Conservation (phyloP, 2,329 filamentous ascomycete species). For the Pestalotiopsis sp. region DNA sequence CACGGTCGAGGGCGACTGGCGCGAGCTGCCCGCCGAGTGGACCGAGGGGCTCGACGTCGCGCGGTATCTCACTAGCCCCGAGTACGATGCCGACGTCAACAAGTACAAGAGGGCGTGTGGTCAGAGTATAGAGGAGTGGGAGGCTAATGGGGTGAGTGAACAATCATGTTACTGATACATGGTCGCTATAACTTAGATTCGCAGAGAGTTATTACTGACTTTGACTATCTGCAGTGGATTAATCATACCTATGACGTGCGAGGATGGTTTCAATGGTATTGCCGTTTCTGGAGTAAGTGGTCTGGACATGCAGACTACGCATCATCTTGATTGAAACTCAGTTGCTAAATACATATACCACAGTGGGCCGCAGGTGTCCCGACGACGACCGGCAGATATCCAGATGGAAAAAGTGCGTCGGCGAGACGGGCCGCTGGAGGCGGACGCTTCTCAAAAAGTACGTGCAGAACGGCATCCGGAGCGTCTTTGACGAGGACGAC, state of each 20-base stretch:
- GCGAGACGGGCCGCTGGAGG: conserved; percentile 51
- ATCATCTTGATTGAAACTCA: neutral
- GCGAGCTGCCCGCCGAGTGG: conserved; percentile 47
- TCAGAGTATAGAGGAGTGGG: conserved; percentile 57
- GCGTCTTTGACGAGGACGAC: conserved; percentile 49
- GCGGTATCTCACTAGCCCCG: conserved; percentile 38
- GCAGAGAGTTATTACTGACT: neutral
- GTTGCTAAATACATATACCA: neutral
- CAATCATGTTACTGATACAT: neutral
- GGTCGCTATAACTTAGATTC: neutral
- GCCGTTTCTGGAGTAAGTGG: conserved; percentile 45
- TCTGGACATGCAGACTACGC: neutral
- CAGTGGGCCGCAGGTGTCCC: conserved; percentile 45
- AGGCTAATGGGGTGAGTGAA: conserved; percentile 41
- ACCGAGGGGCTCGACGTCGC: conserved; percentile 38
- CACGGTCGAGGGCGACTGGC: conserved; percentile 46
- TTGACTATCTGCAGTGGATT: conserved; percentile 43
- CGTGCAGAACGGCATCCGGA: conserved; percentile 38
- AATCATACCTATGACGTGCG: conserved; percentile 52
- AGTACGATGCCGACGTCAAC: conserved; percentile 50
- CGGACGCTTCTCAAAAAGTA: conserved; percentile 54
- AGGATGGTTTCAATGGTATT: conserved; percentile 61
- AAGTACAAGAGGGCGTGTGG: conserved; percentile 55
- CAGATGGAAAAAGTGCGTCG: conserved; percentile 55
- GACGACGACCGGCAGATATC: conserved; percentile 54